Evolutionary conservation across 495 filamentous ascomycete species (phyloP), one percentile per base, ranked within the genome.

Genomic region (Trichocladium antarcticum): DNA sequence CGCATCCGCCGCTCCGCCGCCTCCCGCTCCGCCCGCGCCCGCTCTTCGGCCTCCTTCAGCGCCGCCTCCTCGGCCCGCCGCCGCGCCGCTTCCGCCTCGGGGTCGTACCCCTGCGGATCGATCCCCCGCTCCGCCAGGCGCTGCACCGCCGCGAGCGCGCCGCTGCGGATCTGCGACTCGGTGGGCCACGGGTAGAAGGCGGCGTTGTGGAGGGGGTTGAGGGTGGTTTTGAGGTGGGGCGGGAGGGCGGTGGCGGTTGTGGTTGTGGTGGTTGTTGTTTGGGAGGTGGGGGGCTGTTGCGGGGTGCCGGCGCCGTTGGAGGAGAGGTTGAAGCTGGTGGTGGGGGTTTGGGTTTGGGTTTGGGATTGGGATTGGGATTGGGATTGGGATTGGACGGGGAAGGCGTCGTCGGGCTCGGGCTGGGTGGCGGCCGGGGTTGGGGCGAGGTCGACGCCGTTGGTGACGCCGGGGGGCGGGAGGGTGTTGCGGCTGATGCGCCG

Each of bases 401-500:
- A 51, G 1, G 52, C 41, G 40, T 55, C 48, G 5, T 47, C 37
- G 17, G 28, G 38, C 21, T 51, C 36, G 36, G 19, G 31, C 1
- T 37, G 29, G n/a, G 37, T 34, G 11, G 29, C 46, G 42, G 41
- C 11, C 51, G 20, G 28, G 51, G 14, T 24, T 54, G 19, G 15
- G 57, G 29, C 48, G 20, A 57, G 14, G 41, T 58, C 57, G 24
- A 65, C 40, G 34, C 63, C 58, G 49, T 69, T 72, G 2, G 70
- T 58, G n/a, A 74, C 68, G 49, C 72, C 79, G 5, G 78, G 76
- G 1, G 79, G 78, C 1, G 85, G 85, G 8, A 82, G 68, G 0
- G 86, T 88, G 52, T 77, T 85, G 59, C 76, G 79, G 47, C 76
- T 79, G 51, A 89, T 87, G 52, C 75, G 74, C n/a, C 78, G 76